A percentile compares a stretch with the other conserved stretches of the same genome.
Conservation (phyloP, 2,329 filamentous ascomycete genomes). For the Pleurostoma richardsiae region DNA sequence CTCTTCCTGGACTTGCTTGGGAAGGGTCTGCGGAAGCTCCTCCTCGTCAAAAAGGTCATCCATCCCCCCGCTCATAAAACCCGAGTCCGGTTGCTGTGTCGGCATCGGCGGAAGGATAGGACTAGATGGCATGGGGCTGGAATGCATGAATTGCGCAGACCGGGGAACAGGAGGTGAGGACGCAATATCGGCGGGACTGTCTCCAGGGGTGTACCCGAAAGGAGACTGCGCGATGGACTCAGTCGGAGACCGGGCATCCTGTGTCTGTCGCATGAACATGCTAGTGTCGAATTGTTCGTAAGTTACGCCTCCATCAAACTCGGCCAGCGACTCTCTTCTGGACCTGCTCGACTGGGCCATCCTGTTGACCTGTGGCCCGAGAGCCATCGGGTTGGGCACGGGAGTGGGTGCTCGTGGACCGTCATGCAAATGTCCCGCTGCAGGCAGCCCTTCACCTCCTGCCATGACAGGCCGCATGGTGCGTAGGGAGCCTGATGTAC, state of each 20-base stretch:
- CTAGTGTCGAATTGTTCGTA: conserved; percentile 24
- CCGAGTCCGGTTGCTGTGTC: conserved; percentile 63
- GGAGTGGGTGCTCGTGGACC: conserved; percentile 74
- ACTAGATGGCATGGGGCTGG: conserved; percentile 70
- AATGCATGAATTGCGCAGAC: conserved; percentile 47
- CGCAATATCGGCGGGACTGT: conserved; percentile 76
- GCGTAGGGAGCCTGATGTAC: conserved; percentile 81
- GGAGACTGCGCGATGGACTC: conserved; percentile 49
- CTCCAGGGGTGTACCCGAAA: conserved; percentile 42
- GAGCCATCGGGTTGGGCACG: conserved; percentile 48
- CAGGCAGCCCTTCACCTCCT: conserved; percentile 25
- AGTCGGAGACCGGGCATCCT: conserved; percentile 48
- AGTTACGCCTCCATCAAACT: conserved; percentile 21
- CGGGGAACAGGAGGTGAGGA: conserved; percentile 84
- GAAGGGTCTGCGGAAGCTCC: conserved; percentile 33
- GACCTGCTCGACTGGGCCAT: conserved; percentile 31
- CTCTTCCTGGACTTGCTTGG: conserved; percentile 61
- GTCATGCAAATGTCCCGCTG: conserved; percentile 58
- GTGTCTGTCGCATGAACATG: conserved; percentile 34
- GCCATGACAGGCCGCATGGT: conserved; percentile 67
- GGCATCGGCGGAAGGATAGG: conserved; percentile 66
- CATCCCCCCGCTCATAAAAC: conserved; percentile 77
- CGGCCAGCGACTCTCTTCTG: conserved; percentile 52
- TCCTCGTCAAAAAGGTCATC: conserved; percentile 66
- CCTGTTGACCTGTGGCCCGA: conserved; percentile 15